Evolutionary conservation across 1,284 basidiomycete genomes (phyloP).

Genomic region (Afroboletus lepidellus): DNA sequence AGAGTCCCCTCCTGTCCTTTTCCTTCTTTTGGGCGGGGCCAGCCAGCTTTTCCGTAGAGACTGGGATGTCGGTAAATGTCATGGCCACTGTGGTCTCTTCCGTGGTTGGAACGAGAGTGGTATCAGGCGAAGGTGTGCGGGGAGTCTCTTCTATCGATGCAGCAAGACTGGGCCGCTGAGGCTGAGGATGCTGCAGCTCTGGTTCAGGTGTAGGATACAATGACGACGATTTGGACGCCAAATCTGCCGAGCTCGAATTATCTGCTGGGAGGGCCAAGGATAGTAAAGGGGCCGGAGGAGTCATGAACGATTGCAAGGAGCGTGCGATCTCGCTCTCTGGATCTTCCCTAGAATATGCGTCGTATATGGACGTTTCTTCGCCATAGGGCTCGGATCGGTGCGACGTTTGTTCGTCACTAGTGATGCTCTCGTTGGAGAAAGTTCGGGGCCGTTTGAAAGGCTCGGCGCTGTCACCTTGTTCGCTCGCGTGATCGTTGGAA

Average conservation of each 20-base stretch:
- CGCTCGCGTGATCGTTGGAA: constrained; percentile 56
- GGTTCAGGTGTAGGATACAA: constrained; percentile 33
- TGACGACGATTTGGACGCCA: constrained; percentile 23
- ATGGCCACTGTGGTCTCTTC: constrained; percentile 30
- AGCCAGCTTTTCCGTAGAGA: constrained; percentile 31
- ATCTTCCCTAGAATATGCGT: constrained; percentile 69
- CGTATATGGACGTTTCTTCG: constrained; percentile 79
- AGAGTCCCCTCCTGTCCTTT: constrained; percentile 77
- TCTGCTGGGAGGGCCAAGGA: constrained; percentile 31
- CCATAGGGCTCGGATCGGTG: constrained; percentile 67
- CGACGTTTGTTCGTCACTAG: constrained; percentile 26
- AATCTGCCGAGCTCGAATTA: constrained; percentile 37
- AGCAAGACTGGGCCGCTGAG: constrained; percentile 39
- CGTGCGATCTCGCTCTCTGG: constrained; percentile 48
- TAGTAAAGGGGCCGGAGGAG: constrained; percentile 28
- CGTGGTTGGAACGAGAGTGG: constrained; percentile 28
- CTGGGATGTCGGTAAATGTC: constrained; percentile 24
- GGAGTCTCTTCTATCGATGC: constrained; percentile 38
- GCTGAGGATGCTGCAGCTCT: constrained; percentile 57
- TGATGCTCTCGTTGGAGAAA: constrained; percentile 47
- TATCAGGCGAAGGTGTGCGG: constrained; percentile 46
- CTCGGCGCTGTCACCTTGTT: constrained; percentile 53
- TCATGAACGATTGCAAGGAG: constrained; percentile 26
- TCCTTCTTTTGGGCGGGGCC: constrained; percentile 54
- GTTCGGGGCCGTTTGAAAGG: constrained; percentile 39